These are phyloP conservation scores for Irpex sp. DNA, from an alignment of 1,284 basidiomycete genomes.

Conservation along the genomic window DNA sequence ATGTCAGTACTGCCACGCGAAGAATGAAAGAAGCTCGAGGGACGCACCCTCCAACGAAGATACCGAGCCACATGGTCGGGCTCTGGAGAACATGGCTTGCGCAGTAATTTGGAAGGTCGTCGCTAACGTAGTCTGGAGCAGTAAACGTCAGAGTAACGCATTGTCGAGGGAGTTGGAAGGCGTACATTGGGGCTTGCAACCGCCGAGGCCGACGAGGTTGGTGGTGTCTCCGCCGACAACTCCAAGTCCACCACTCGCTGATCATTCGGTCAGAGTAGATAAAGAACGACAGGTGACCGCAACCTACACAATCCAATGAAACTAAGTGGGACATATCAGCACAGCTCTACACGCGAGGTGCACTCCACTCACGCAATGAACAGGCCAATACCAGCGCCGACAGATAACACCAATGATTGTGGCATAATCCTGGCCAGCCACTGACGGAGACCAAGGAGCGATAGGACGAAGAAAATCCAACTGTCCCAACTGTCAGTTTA, in stretches of 20 bases:
- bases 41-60: conserved; percentile 78
- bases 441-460: conserved; percentile 83
- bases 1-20: not conserved
- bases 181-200: conserved; percentile 59
- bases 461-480: conserved; percentile 83
- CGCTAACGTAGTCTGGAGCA: conserved; percentile 29
- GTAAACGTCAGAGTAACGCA: not conserved
- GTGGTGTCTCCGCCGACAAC: conserved; percentile 75
- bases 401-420: conserved; percentile 80
- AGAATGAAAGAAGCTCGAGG: not conserved
- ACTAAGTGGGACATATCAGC: conserved; percentile 29
- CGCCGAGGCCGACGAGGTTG: conserved; percentile 80
- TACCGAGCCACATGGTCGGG: conserved; percentile 86
- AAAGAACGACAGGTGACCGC: not conserved
- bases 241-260: conserved; percentile 64
- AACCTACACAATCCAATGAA: conserved; percentile 64
- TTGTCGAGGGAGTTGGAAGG: not conserved
- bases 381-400: conserved; percentile 84
- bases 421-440: conserved; percentile 90
- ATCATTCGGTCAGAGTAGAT: not conserved
- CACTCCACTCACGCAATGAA: conserved; percentile 59
- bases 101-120: conserved; percentile 58
- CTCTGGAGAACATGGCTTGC: conserved; percentile 62
- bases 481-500: conserved; percentile 28
- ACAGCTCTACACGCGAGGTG: not conserved